Conservation (phyloP, 1,284 basidiomycete species). For the Bondarzewia mesenterica region DNA sequence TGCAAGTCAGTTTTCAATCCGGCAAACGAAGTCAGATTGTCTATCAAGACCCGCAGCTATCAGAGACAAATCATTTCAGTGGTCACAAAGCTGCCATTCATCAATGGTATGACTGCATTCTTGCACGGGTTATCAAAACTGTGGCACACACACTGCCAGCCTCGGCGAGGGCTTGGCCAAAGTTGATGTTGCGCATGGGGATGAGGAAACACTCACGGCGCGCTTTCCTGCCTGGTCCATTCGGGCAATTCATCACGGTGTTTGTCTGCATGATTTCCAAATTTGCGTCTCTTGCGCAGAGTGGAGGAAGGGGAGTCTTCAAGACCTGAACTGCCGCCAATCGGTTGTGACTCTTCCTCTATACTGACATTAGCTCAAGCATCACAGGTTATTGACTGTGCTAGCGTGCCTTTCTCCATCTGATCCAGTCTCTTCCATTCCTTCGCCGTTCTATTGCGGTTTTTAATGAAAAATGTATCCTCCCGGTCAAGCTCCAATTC, state of each 20-base stretch:
- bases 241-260: conserved; percentile 10
- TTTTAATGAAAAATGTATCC: conserved; percentile 60
- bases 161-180: neutral
- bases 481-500: conserved; percentile 34
- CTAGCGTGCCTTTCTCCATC: conserved; percentile 39
- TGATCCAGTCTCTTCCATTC: conserved; percentile 52
- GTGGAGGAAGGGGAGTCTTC: conserved; percentile 9
- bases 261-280: conserved; percentile 1
- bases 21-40: too few relatives aligned
- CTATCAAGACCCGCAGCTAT: too few relatives aligned
- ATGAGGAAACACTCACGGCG: conserved; percentile 12
- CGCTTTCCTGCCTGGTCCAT: conserved; percentile 14
- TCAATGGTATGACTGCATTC: too few relatives aligned
- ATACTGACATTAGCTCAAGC: too few relatives aligned
- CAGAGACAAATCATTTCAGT: too few relatives aligned
- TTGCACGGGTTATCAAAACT: too few relatives aligned
- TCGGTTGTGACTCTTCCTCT: conserved; percentile 4
- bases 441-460: conserved; percentile 41
- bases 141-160: neutral
- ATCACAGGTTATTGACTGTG: neutral
- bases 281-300: conserved; percentile 9
- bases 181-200: neutral
- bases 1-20: neutral
- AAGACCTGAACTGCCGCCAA: conserved; percentile 5
- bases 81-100: too few relatives aligned